Conservation (phyloP, 2,329 filamentous ascomycete genomes). For the Penicillium crustosum region DNA sequence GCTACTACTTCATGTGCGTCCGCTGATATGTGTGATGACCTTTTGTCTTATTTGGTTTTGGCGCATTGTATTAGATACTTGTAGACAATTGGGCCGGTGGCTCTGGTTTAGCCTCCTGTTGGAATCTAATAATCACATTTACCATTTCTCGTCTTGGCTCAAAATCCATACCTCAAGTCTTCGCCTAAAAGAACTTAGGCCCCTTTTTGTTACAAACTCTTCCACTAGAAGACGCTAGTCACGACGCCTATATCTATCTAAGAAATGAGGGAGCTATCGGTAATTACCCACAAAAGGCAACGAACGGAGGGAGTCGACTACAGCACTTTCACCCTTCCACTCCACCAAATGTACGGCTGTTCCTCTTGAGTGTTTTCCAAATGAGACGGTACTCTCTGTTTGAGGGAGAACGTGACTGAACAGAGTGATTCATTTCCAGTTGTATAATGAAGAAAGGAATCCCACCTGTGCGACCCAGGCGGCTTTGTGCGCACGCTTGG, state of each 20-base stretch:
- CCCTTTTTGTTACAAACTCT: no score
- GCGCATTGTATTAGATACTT: constrained; percentile 9
- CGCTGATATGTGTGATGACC: constrained; percentile 20
- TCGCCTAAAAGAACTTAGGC: neutral
- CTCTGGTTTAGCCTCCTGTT: constrained; percentile 22
- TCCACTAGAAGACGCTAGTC: no score
- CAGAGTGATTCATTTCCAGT: neutral
- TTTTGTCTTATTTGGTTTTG: constrained; percentile 10
- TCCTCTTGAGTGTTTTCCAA: no score
- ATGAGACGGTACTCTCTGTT: neutral
- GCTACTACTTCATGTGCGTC: constrained; percentile 6
- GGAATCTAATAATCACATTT: constrained; percentile 20
- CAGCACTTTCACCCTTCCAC: neutral
- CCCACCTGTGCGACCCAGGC: neutral
- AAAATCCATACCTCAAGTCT: neutral
- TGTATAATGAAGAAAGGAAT: neutral
- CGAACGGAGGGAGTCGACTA: no score
- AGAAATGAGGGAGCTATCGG: no score
- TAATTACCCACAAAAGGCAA: no score
- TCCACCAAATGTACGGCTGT: neutral
- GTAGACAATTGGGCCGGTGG: constrained; percentile 16
- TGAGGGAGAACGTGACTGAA: no score
- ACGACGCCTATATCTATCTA: no score
- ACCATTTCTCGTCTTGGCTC: neutral
- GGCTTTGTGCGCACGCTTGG: neutral